A percentile compares a stretch with the other conserved stretches of the same genome.
These are phyloP conservation scores for Geranium brycei DNA, from an alignment of 345 rosid genomes.

Conservation along the genomic window DNA sequence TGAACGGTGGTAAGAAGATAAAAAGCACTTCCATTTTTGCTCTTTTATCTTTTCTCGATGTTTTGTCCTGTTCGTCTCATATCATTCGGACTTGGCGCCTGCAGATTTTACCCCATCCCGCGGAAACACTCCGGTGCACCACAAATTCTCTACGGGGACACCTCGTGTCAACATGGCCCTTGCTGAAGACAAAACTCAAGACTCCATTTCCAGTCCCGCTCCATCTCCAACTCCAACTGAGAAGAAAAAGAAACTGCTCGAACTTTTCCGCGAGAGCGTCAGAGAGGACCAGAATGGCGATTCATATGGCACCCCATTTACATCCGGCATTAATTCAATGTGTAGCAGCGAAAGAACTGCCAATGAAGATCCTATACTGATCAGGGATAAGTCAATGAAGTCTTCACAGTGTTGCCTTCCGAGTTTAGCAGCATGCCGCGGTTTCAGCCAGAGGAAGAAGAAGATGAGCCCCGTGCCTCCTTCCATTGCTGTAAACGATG, in stretches of 20 bases:
- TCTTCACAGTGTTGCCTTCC: conserved; percentile 53
- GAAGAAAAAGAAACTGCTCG: conserved; percentile 55
- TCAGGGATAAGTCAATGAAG: conserved; percentile 29
- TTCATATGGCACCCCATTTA: conserved; percentile 27
- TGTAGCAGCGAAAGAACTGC: conserved; percentile 35
- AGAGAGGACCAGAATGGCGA: conserved; percentile 14
- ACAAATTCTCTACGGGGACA: conserved; percentile 16
- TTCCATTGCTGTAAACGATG: conserved; percentile 20
- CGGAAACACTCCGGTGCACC: conserved; percentile 67
- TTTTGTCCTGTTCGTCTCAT: too few relatives aligned
- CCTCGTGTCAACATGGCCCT: too few relatives aligned
- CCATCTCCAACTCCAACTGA: conserved; percentile 20
- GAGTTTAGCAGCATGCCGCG: conserved; percentile 42
- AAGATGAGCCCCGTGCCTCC: conserved; percentile 24
- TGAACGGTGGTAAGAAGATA: conserved; percentile 63
- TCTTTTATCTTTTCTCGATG: too few relatives aligned
- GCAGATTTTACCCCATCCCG: conserved; percentile 62
- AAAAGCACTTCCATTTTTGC: too few relatives aligned
- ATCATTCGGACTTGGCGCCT: background rate
- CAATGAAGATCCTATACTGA: conserved; percentile 21
- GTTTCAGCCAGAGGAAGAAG: conserved; percentile 60
- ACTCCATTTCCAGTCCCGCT: background rate
- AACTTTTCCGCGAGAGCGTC: conserved; percentile 50
- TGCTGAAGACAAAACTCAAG: background rate
- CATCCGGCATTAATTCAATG: conserved; percentile 38